These are phyloP conservation scores for Hyphopichia buzzinii DNA, from an alignment of 1,139 yeast species.

Conservation along the genomic window DNA sequence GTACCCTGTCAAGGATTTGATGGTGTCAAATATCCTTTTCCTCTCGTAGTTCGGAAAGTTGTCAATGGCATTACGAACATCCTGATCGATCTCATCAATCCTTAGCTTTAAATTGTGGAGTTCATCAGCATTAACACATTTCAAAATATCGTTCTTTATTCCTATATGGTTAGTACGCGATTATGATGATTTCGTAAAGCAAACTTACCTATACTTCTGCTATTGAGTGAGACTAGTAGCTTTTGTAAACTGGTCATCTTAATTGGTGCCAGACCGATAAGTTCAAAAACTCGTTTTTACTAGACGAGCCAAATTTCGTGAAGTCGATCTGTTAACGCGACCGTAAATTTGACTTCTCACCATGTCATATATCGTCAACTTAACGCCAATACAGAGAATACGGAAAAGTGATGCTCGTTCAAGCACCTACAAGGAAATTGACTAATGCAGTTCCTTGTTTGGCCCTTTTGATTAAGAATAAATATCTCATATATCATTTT, in stretches of 20 bases:
- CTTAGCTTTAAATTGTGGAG: slow-evolving; percentile 4
- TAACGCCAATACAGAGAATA: too few relatives aligned
- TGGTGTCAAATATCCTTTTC: slow-evolving; percentile 13
- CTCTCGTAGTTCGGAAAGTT: slow-evolving; percentile 13
- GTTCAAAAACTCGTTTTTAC: too few relatives aligned
- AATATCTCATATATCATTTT: too few relatives aligned
- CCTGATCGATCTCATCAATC: slow-evolving; percentile 5
- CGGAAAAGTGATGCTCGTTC: too few relatives aligned
- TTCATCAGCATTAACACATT: slow-evolving; percentile 2
- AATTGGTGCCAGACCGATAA: too few relatives aligned
- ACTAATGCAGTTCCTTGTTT: too few relatives aligned
- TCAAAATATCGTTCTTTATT: slow-evolving; percentile 4
- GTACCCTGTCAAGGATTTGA: slow-evolving; percentile 16
- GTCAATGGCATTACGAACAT: slow-evolving; percentile 3
- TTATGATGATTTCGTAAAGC: neutral
- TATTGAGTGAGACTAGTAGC: slow-evolving; percentile 2
- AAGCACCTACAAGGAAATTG: too few relatives aligned
- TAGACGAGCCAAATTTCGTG: too few relatives aligned
- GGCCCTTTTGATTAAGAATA: too few relatives aligned
- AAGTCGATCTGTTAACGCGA: too few relatives aligned
- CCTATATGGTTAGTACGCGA: slow-evolving; percentile 1
- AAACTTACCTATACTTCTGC: slow-evolving; percentile 3
- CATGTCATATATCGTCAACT: too few relatives aligned
- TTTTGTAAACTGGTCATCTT: slow-evolving; percentile 1
- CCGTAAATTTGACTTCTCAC: too few relatives aligned